Evolutionary conservation across 1,284 basidiomycete species (phyloP).

Genomic region (Cryptococcus jaspeensis): DNA sequence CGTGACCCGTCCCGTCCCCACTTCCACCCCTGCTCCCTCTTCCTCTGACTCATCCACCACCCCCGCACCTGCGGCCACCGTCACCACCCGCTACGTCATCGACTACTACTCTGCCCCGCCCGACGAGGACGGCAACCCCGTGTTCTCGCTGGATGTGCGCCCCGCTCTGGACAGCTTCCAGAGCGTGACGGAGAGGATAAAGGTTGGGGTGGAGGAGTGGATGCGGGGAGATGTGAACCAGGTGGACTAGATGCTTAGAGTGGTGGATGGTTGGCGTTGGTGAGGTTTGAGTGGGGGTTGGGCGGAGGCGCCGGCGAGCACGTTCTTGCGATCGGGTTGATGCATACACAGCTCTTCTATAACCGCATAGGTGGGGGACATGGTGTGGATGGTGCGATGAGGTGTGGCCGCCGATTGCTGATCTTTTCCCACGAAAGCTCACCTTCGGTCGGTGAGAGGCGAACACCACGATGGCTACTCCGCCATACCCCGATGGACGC

Average conservation of each 20-base stretch:
- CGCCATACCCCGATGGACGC: too few relatives aligned
- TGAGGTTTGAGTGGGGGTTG: too few relatives aligned
- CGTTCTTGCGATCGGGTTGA: too few relatives aligned
- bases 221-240: slow-evolving; percentile 37
- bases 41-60: neutral
- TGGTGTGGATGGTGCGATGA: too few relatives aligned
- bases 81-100: slow-evolving; percentile 81
- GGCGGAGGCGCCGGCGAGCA: too few relatives aligned
- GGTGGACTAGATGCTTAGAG: slow-evolving; percentile 14
- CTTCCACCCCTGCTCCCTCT: slow-evolving; percentile 1
- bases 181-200: slow-evolving; percentile 68
- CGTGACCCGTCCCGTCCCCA: slow-evolving; percentile 62
- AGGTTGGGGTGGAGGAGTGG: slow-evolving; percentile 71
- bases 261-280: too few relatives aligned
- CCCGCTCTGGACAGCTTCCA: slow-evolving; percentile 79
- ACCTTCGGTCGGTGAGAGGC: too few relatives aligned
- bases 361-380: too few relatives aligned
- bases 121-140: slow-evolving; percentile 80
- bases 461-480: too few relatives aligned
- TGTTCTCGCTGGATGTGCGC: slow-evolving; percentile 87
- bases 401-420: too few relatives aligned
- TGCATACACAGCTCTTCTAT: too few relatives aligned
- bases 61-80: slow-evolving; percentile 49
- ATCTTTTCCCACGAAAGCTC: too few relatives aligned
- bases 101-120: slow-evolving; percentile 92